Base-by-base conservation (phyloP, 2,329 filamentous ascomycete genomes). In the Sporothrix euskadiensis region DNA sequence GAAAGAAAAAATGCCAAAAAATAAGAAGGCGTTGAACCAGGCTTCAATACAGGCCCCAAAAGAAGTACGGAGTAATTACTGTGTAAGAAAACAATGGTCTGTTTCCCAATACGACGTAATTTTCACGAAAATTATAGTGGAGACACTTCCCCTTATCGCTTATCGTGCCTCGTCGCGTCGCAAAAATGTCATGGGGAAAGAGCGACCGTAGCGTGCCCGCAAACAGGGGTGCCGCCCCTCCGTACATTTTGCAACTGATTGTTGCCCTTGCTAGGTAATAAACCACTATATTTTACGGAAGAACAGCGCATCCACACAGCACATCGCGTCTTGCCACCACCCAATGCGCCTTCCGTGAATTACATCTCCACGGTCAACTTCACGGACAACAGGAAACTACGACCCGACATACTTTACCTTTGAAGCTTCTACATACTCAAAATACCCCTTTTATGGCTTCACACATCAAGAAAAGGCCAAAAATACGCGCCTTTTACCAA, bases 41-140 rank as follows among this genome's bases (percentile, higher is more conserved):
- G 4, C 39, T 19, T 7, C 32, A 63, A 61, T 7, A 22, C 4
- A 63, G 7, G 8, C 19, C 30, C 32, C 57, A 35, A 39, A 19
- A 26, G 56, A 16, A 6, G 12, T 4, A 26, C 26, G 16, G n/a
- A n/a, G n/a, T n/a, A n/a, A n/a, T n/a, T n/a, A n/a, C n/a, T n/a
- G n/a, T n/a, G n/a, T n/a, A n/a, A n/a, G 59, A 65, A 65, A 65
- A 44, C 35, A 65, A 44, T 22, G 19, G 59, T 63, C n/a, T 65
- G 35, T 65, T 14, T n/a, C 30, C 30, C 22, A 9, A 56, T 14
- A 26, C 26, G 26, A 26, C 26, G 26, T 26, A 47, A 66, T 49
- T 72, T 72, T 63, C 32, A n/a, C n/a, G 12, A 32, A 73, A 69
- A 61, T 16, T 59, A 73, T 49, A 66, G 72, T 73, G 68, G 72